Evolutionary conservation across 2,329 filamentous ascomycete species (phyloP), one percentile per base, ranked within the genome.

Genomic region (Lasiodiplodia sp.): DNA sequence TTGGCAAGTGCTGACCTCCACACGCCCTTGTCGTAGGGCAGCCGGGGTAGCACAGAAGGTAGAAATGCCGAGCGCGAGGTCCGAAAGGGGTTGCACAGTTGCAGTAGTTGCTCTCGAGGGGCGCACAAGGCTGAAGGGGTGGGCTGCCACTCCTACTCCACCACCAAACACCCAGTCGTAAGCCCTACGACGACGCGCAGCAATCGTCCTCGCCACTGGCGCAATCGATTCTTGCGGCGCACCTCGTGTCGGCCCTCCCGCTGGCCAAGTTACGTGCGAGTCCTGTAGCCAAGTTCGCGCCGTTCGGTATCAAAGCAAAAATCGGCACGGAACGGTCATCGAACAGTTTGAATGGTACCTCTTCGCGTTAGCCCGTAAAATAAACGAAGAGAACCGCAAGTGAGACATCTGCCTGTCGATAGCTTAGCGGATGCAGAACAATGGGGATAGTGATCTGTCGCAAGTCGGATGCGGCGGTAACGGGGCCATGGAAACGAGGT

Each of bases 1-100:
- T 16, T 23, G 60, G 60, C 60, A 64, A 64, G 60, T 64, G 60
- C 60, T 64, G 44, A 64, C 60, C 60, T 52, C 47, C 60, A 18
- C 28, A n/a, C 44, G 34, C 60, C 60, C 60, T 49, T 38, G 60
- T 38, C 21, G 47, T 21, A 31, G 21, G 60, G 44, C 60, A 47
- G n/a, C 44, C 23, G 16, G 60, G 47, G 60, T 64, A 18, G 28
- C 60, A 64, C 60, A 52, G 37, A 10, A 44, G 60, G 60, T 47
- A 52, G 44, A 38, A 64, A 38, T n/a, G 25, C 47, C 60, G 60
- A 51, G 47, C 44, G 44, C 58, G 60, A 64, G 18, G n/a, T 37
- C 60, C 60, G 60, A 40, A 64, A 52, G 25, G 10, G 60, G 44
- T 51, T 64, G 52, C 60, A 52, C 60, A 38, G 57, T 52, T 52